These are phyloP conservation scores for Beauveria sp. DNA, from an alignment of 2,329 filamentous ascomycete genomes.

Conservation along the genomic window DNA sequence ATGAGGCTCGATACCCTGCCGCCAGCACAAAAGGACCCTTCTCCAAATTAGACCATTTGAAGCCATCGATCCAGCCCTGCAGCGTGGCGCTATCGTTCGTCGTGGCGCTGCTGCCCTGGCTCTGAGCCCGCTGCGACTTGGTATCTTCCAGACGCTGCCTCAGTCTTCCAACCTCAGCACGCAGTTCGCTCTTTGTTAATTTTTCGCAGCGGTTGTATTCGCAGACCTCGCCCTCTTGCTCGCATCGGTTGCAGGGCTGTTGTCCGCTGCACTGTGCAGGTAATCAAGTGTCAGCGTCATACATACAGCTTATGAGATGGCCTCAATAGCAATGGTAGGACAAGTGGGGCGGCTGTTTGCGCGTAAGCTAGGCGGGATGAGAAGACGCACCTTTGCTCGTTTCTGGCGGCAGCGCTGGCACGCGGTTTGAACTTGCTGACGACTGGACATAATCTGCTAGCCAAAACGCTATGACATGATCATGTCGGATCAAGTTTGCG, in stretches of 20 bases:
- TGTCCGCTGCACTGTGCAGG: constrained; percentile 3
- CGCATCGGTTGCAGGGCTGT: constrained; percentile 10
- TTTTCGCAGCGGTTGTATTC: background rate
- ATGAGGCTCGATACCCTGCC: no score
- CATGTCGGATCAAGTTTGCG: no score
- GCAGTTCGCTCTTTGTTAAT: no score
- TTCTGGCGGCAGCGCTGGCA: constrained; percentile 13
- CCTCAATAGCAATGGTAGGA: no score
- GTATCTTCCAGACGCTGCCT: constrained; percentile 8
- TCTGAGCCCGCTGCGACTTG: background rate
- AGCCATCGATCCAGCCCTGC: background rate
- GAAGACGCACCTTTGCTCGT: constrained; percentile 11
- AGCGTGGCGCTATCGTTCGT: background rate
- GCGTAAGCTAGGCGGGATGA: no score
- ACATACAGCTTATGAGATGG: background rate
- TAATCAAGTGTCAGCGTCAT: background rate
- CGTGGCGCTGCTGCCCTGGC: background rate
- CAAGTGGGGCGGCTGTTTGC: no score
- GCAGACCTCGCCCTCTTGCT: background rate
- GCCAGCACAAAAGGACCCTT: background rate
- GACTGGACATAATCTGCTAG: background rate
- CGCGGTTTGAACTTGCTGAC: constrained; percentile 3
- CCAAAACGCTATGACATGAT: no score
- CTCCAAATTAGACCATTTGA: background rate
- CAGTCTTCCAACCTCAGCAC: constrained; percentile 16